Base-by-base conservation (phyloP, 2,329 filamentous ascomycete genomes). In the Beauveria bassiana region DNA sequence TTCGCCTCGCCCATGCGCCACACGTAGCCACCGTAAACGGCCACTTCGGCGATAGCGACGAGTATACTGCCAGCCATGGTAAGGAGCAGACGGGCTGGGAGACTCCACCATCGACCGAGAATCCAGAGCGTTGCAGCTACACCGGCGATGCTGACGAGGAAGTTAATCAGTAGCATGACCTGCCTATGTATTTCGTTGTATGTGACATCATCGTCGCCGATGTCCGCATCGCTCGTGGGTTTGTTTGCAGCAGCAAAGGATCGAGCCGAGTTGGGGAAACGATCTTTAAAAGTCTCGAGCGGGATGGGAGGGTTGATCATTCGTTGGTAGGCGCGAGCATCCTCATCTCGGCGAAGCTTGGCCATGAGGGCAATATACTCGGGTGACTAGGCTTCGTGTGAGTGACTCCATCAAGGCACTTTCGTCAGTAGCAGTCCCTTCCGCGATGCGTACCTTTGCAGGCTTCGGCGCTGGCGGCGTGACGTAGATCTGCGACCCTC, bases 351-450 rank as follows among this genome's bases (percentile, higher is more conserved):
- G 65, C 91, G 90, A 22, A 99, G 85, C 18, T 88, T 86, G 26
- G 86, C 86, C 91, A 98, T 98, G 1, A 96, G 79, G 7, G 87
- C 88, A 72, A 91, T 90, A 77, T 93, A 98, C 75, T 96, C 89
- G 8, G 86, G 78, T 1, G 88, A 88, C 86, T 96, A 63, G 10
- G 20, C 6, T 50, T 12, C 2, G 61, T 24, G 63, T 70, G 43
- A 70, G 64, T 7, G 24, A 18, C 7, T 14, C 18, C 34, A 28
- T 16, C 5, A 5, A 77, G 84, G 64, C 77, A 93, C 90, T 14
- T 88, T 89, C 70, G 92, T 9, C 26, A 20, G 26, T 12, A 7
- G 42, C 5, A 16, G 28, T 40, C 6, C 9, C 42, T 20, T 10
- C 12, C 38, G 5, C n/a, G 34, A n/a, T 46, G 50, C 26, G 14